These are phyloP conservation scores for Pulveroboletus sp. DNA, from an alignment of 768 basidiomycete genomes.

Conservation along the genomic window DNA sequence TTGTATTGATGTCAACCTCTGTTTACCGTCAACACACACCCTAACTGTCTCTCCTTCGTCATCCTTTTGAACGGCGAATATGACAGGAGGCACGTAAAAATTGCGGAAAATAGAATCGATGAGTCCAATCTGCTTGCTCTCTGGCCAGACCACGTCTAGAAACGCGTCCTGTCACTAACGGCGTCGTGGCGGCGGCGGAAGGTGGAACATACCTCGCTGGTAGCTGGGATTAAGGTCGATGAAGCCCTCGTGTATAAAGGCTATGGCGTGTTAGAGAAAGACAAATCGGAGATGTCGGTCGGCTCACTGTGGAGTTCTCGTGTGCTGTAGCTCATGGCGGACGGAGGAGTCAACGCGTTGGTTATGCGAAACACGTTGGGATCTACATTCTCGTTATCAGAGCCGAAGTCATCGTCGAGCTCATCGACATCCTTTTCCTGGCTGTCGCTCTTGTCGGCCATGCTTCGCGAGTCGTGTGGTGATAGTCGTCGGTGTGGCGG, in stretches of 20 bases:
- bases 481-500: neutral
- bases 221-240: conserved; percentile 71
- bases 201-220: conserved; percentile 52
- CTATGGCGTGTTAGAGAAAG: conserved; percentile 30
- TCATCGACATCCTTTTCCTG: conserved; percentile 44
- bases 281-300: neutral
- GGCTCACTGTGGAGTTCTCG: conserved; percentile 43
- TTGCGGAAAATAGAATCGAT: conserved; percentile 51
- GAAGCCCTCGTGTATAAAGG: conserved; percentile 59
- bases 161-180: neutral
- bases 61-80: conserved; percentile 42
- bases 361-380: conserved; percentile 41
- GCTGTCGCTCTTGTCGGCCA: conserved; percentile 16
- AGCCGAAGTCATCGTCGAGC: conserved; percentile 41
- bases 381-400: conserved; percentile 36
- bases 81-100: conserved; percentile 48
- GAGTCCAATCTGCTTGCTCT: conserved; percentile 54
- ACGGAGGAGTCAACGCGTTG: conserved; percentile 38
- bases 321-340: conserved; percentile 40
- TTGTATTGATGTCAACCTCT: conserved; percentile 44
- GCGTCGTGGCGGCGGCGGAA: neutral
- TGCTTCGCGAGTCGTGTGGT: conserved; percentile 1
- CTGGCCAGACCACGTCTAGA: conserved; percentile 74
- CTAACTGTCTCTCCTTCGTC: conserved; percentile 38
- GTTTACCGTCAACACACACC: conserved; percentile 52